Base-by-base conservation (phyloP, 768 basidiomycete species). In the Phaeolepiota aurea region DNA sequence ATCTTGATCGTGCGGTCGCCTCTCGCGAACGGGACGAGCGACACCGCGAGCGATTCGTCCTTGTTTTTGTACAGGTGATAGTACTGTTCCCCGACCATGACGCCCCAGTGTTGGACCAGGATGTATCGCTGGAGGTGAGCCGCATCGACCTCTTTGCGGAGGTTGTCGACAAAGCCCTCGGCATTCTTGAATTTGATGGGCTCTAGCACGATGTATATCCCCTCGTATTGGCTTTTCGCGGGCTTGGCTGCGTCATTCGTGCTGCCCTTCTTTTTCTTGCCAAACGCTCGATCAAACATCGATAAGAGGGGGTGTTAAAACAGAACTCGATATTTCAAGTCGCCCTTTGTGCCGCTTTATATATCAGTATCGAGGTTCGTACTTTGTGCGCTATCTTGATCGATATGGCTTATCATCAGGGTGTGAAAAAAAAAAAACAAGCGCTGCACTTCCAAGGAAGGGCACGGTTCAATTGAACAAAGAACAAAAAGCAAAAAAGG, bases 31-130 rank as follows among this genome's bases (percentile, higher is more conserved):
- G 12, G 33, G 33, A 35, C 33, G 7, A 35, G 16, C 12, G 33
- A 35, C 7, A 35, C 18, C 7, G n/a, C 33, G 16, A 35, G 12
- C 7, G 12, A 14, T 9, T 35, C 33, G 16, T 35, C 33, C 9
- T 35, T 5, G 33, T 35, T 35, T 35, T 35, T 35, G 18, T 35
- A 19, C 33, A 35, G 33, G 15, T 35, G 33, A 15, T 35, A 35
- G 15, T 14, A 35, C 16, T 35, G 7, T n/a, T 35, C 33, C 9
- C 33, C 33, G 9, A 35, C 33, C 5, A 9, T 9, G 16, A 35
- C 16, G 33, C n/a, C 12, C 33, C 33, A 35, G 33, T 35, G 33
- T 35, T 35, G 33, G 7, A 35, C 16, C 33, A 35, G 16, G 12
- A 35, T 35, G 15, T 7, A 35, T 9, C 18, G 9, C 15, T 35